Evolutionary conservation across 352 stramenopile species (phyloP).

Genomic region (Plasmopara muralis): DNA sequence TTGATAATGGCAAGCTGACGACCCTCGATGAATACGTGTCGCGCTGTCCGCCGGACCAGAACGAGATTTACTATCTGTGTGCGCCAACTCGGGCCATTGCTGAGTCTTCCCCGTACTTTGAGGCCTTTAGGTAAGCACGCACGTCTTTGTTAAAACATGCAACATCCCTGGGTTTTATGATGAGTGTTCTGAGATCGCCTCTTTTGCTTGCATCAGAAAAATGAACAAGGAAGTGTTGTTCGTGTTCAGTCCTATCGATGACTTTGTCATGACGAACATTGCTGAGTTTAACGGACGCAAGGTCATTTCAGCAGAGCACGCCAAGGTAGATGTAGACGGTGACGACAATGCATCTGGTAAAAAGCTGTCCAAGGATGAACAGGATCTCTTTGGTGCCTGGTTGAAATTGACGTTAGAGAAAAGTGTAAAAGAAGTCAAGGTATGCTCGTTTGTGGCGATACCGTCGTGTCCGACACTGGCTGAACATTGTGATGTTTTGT

Average conservation of each 20-base stretch:
- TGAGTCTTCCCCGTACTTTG: constrained; percentile 96
- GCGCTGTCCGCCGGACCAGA: constrained; percentile 92
- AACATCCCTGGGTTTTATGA: not conserved
- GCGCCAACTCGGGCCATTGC: constrained; percentile 94
- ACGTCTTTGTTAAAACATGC: not conserved
- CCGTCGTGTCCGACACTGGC: not conserved
- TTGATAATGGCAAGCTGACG: constrained; percentile 86
- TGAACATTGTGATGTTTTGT: constrained; percentile 2
- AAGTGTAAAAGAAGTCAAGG: constrained; percentile 84
- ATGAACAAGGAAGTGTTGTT: constrained; percentile 96
- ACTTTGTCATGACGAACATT: constrained; percentile 99
- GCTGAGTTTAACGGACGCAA: constrained; percentile 94
- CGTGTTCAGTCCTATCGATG: constrained; percentile 98
- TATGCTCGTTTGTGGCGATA: constrained; percentile 7
- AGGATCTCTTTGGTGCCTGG: constrained; percentile 89
- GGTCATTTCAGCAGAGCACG: constrained; percentile 94
- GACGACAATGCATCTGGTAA: constrained; percentile 35
- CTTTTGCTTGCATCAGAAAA: constrained; percentile 39
- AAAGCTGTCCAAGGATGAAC: constrained; percentile 84
- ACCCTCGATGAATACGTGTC: constrained; percentile 99
- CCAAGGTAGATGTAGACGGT: constrained; percentile 89
- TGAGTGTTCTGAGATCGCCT: constrained; percentile 3
- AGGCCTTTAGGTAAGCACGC: constrained; percentile 94
- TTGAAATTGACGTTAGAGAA: constrained; percentile 89
- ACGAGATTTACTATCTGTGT: constrained; percentile 99